phyloP scores from a whole-genome alignment of 1,139 yeast genomes.

The Pneumocystis murina region DNA sequence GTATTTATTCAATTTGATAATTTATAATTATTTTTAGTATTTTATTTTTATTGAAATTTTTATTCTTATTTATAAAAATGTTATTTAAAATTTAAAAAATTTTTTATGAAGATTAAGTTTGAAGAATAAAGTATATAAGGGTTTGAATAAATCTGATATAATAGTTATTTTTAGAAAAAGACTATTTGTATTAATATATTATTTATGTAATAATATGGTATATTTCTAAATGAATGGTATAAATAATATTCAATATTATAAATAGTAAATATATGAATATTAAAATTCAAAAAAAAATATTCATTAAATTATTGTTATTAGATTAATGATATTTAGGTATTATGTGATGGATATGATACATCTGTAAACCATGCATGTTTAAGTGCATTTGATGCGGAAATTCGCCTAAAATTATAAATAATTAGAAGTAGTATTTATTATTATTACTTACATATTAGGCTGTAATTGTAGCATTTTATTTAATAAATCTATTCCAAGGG shows the following conservation, averaged over 20 bases:
- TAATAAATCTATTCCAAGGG: slow-evolving; percentile 63
- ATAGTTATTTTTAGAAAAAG: neutral
- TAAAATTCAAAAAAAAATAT: neutral
- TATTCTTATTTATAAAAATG: neutral
- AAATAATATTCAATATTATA: neutral
- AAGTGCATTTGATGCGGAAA: slow-evolving; percentile 81
- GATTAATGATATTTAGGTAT: neutral
- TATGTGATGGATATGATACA: neutral
- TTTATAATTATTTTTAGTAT: too few relatives aligned
- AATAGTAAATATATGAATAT: neutral
- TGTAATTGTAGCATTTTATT: slow-evolving; percentile 71
- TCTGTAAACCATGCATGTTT: slow-evolving; percentile 9
- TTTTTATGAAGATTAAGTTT: neutral
- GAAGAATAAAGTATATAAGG: neutral
- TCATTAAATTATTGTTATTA: neutral
- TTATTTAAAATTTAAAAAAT: neutral
- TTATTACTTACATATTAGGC: slow-evolving; percentile 44
- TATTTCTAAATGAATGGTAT: neutral
- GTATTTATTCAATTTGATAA: too few relatives aligned
- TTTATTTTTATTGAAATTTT: neutral
- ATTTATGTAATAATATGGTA: neutral
- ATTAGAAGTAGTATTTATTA: neutral
- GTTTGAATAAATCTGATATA: neutral
- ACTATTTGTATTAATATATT: neutral
- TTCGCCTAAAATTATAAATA: slow-evolving; percentile 28